Percentiles rank a stretch among this genome's conserved stretches.
Evolutionary conservation across 2,329 filamentous ascomycete genomes (phyloP).

Genomic region (Arachnopeziza araneosa): DNA sequence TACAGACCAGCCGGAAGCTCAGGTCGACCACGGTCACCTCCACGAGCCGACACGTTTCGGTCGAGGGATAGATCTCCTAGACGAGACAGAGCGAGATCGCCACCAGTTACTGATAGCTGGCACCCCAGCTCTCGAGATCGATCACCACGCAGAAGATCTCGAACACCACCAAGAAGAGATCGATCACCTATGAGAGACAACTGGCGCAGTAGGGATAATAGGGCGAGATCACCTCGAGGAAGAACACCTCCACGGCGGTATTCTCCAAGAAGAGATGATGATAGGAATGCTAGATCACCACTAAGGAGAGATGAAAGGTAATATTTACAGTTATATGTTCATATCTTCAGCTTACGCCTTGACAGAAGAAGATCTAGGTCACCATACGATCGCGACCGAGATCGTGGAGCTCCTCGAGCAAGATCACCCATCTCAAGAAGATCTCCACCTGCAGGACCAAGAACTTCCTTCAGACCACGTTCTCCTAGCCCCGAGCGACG

Average conservation of each 20-base stretch:
- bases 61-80: conserved; percentile 16
- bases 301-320: conserved; percentile 29
- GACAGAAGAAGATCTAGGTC: conserved; percentile 31
- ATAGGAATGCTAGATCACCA: conserved; percentile 35
- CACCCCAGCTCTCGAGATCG: conserved; percentile 25
- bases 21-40: conserved; percentile 24
- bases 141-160: conserved; percentile 28
- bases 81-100: conserved; percentile 21
- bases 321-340: neutral
- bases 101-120: conserved; percentile 26
- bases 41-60: conserved; percentile 24
- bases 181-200: conserved; percentile 23
- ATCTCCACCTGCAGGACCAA: conserved; percentile 32
- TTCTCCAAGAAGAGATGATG: conserved; percentile 33
- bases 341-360: conserved; percentile 2
- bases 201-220: conserved; percentile 16
- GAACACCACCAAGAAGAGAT: conserved; percentile 26
- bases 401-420: conserved; percentile 23
- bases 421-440: conserved; percentile 29
- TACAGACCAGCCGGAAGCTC: conserved; percentile 25
- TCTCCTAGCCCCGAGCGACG: conserved; percentile 49
- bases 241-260: conserved; percentile 29
- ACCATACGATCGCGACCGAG: conserved; percentile 25
- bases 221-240: conserved; percentile 33
- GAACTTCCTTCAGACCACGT: conserved; percentile 31